Base-by-base conservation (phyloP, 2,329 filamentous ascomycete species). In the Sclerotinia glacialis region DNA sequence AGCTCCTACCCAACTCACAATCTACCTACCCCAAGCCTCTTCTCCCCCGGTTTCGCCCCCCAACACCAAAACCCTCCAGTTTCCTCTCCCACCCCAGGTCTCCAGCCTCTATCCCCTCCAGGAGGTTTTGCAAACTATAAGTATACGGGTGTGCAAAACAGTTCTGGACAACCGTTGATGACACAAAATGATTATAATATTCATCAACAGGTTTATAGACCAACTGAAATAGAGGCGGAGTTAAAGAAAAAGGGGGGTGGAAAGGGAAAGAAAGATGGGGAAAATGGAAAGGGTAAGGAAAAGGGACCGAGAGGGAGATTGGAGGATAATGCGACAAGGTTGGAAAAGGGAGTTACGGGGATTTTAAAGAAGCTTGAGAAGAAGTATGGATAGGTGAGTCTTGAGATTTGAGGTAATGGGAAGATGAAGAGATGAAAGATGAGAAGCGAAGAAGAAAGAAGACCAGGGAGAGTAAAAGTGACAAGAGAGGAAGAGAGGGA, bases 331-430 rank as follows among this genome's bases (percentile, higher is more conserved):
- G 86, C 89, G 0, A 86, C 85, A 37, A 83, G 85, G 72, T 72
- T 92, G 44, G 90, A 93, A 79, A 87, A 86, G 76, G 87, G 89
- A 1, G 84, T 92, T 5, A 84, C 86, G 37, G 86, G 87, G 8
- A 88, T 92, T 81, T 77, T 93, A 71, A 92, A 89, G 83, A 91
- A 88, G 79, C 83, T 93, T 77, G 90, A 93, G 80, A 92, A 91
- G 85, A 90, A 74, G 69, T 74, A 74, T 70, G 75, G 75, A 14
- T 77, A 71, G 67, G 42, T 46, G 37, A 40, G 37, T 40, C 37
- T 40, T 40, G 37, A 40, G 11, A 12, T 40, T 31, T 31, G 31
- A 31, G 31, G 31, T 42, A 37, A 18, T 2, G 31, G 16, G 18
- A 14, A 28, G 21, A 7, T 7, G n/a, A 52, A 11, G 23, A 16